Conservation (phyloP, 2,329 filamentous ascomycete species). For the Trichoderma hamatum region DNA sequence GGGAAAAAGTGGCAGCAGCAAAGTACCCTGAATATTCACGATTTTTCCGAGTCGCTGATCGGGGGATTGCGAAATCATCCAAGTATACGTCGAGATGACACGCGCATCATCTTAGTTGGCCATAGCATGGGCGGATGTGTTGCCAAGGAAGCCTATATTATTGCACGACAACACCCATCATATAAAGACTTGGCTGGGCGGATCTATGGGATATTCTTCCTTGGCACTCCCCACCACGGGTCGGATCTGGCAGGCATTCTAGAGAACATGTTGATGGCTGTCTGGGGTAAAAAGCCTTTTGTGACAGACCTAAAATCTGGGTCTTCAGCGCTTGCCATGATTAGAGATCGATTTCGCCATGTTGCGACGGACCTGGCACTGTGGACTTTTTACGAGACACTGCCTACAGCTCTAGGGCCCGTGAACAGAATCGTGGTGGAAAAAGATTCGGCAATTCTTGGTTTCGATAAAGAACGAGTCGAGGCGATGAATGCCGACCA, state of each 20-base stretch:
- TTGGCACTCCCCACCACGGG: conserved; percentile 26
- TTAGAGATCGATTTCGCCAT: conserved; percentile 22
- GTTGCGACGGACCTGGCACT: conserved; percentile 9
- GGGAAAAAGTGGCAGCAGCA: conserved; percentile 4
- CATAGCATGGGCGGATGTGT: conserved; percentile 27
- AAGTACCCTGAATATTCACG: conserved; percentile 18
- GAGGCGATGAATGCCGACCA: conserved; percentile 23
- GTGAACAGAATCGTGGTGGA: conserved; percentile 12
- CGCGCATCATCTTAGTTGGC: conserved; percentile 16
- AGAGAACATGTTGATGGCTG: background rate
- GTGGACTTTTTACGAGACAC: conserved; percentile 25
- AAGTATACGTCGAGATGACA: background rate
- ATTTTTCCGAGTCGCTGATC: conserved; percentile 20
- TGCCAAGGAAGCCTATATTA: conserved; percentile 23
- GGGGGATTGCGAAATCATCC: conserved; percentile 12
- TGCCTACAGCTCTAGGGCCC: background rate
- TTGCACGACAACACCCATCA: conserved; percentile 17
- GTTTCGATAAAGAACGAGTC: conserved; percentile 18
- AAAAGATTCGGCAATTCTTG: conserved; percentile 21
- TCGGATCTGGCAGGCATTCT: conserved; percentile 12
- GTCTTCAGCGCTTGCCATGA: conserved; percentile 1
- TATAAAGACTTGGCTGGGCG: conserved; percentile 18
- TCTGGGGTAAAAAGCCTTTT: conserved; percentile 20
- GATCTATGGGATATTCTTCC: conserved; percentile 26
- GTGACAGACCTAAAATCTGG: conserved; percentile 9